Percentiles rank a stretch among this genome's conserved stretches.
Conservation (phyloP, 129 eudicot genomes). For the Centrapalus pauciflorus region DNA sequence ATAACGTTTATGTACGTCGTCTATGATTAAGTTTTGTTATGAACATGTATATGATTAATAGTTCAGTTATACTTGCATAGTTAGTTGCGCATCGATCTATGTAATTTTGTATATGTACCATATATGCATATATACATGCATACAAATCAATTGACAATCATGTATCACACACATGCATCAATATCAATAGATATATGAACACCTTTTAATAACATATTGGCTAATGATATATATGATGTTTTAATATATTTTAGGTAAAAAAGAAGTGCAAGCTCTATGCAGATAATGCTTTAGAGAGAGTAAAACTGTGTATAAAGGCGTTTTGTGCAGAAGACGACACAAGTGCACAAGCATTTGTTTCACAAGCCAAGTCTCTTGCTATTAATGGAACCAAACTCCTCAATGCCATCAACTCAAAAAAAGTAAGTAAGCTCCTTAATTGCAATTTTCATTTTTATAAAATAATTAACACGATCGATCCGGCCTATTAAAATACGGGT, state of each 20-base stretch:
- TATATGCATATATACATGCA: background rate
- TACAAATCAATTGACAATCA: too few species aligned
- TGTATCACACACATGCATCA: too few species aligned
- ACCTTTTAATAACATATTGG: background rate
- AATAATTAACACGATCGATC: too few species aligned
- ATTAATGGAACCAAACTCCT: slow-evolving; percentile 51
- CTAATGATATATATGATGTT: background rate
- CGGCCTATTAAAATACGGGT: too few species aligned
- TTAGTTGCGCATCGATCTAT: too few species aligned
- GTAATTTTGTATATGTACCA: background rate
- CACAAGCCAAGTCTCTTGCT: slow-evolving; percentile 59
- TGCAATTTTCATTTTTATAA: background rate
- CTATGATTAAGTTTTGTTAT: too few species aligned
- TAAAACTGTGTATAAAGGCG: slow-evolving; percentile 58
- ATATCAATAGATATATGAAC: too few species aligned
- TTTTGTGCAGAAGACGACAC: slow-evolving; percentile 59
- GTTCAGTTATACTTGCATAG: too few species aligned
- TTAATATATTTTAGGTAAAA: slow-evolving; percentile 48
- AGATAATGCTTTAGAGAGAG: slow-evolving; percentile 64
- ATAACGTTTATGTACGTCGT: too few species aligned
- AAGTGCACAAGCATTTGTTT: slow-evolving; percentile 45
- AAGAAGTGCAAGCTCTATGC: slow-evolving; percentile 49
- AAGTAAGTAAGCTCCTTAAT: slow-evolving; percentile 79
- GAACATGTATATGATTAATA: too few species aligned
- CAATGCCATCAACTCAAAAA: slow-evolving; percentile 55